Base-by-base conservation (phyloP, 257 asterid species). In the Verbascum thapsus region DNA sequence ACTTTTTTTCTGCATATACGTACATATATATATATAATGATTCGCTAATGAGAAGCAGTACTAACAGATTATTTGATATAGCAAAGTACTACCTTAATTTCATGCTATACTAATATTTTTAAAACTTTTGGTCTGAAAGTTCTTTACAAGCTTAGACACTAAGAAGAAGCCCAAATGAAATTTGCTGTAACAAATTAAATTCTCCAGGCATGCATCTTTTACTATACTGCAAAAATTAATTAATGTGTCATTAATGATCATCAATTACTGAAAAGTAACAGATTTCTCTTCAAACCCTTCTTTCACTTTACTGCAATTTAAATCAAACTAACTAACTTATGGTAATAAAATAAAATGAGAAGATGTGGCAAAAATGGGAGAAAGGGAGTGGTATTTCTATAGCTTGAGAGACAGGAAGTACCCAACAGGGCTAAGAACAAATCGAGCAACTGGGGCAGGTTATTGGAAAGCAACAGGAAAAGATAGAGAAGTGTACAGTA, bases 381-480 rank as follows among this genome's bases (percentile, higher is more conserved):
- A 86, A 48, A 85, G 85, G 53, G 96, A 88, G 70, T 88, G 96
- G 96, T 88, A 88, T 20, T 88, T 88, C 76, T 88, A 81, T 82
- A 86, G 88, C 76, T 58, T 86, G 1, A 72, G 96, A 34, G 96
- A 88, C 67, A 69, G 92, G 43, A 88, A 88, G 35, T 88, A 88
- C 68, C 96, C 96, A n/a, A 88, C 90, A 0, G 96, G 96, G 20
- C 55, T 88, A 0, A 69, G 96, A 22, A 88, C 96, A 4, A 88
- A 88, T 75, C 74, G 96, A n/a, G 96, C 96, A 0, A 88, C 96
- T 0, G 81, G 83, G 0, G 85, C 90, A 1, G 96, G 96, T 1
- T 88, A 88, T 18, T 88, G 96, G 96, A 88, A 88, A 61, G 96
- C 96, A 0, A 88, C 96, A 0, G 96, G 95, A 0, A 88, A 88